Percentiles rank a stretch among this genome's conserved stretches.
phyloP scores from a whole-genome alignment of 176 grass and related monocot genomes.

The Phoenix roebelenii region DNA sequence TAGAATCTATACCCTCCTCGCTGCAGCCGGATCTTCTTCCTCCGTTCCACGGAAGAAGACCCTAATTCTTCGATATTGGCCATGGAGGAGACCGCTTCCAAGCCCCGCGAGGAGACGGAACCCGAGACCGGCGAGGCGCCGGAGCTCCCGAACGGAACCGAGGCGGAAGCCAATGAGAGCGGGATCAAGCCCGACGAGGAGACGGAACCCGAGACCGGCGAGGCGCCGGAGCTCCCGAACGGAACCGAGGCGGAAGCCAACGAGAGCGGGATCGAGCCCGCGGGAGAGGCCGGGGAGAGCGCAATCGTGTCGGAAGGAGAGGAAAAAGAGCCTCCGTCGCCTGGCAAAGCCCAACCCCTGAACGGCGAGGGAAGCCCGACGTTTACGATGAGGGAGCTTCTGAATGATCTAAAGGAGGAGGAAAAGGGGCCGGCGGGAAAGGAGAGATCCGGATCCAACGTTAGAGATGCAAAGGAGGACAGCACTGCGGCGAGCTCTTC shows the following conservation, averaged over 20 bases:
- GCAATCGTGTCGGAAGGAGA: neutral
- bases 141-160: neutral
- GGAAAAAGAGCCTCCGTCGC: too few species aligned
- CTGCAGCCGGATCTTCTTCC: too few species aligned
- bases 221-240: neutral
- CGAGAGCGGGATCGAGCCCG: too few species aligned
- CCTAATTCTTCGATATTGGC: constrained; percentile 5
- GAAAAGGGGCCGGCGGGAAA: constrained; percentile 16
- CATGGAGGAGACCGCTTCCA: constrained; percentile 11
- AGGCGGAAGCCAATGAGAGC: neutral
- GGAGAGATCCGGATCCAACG: constrained; percentile 30
- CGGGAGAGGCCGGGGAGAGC: neutral
- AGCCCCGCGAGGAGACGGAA: neutral
- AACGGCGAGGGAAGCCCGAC: constrained; percentile 40
- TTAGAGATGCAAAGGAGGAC: constrained; percentile 19
- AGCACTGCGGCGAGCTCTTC: constrained; percentile 35
- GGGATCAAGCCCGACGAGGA: too few species aligned
- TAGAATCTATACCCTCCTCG: too few species aligned
- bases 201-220: constrained; percentile 8
- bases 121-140: constrained; percentile 3
- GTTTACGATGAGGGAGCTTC: constrained; percentile 77
- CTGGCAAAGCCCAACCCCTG: constrained; percentile 24
- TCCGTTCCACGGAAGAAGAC: neutral
- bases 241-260: neutral
- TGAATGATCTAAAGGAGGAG: constrained; percentile 80